A percentile compares a stretch with the other conserved stretches of the same genome.
Conservation (phyloP, 139 green algal species). For the Pleodorina starrii region DNA sequence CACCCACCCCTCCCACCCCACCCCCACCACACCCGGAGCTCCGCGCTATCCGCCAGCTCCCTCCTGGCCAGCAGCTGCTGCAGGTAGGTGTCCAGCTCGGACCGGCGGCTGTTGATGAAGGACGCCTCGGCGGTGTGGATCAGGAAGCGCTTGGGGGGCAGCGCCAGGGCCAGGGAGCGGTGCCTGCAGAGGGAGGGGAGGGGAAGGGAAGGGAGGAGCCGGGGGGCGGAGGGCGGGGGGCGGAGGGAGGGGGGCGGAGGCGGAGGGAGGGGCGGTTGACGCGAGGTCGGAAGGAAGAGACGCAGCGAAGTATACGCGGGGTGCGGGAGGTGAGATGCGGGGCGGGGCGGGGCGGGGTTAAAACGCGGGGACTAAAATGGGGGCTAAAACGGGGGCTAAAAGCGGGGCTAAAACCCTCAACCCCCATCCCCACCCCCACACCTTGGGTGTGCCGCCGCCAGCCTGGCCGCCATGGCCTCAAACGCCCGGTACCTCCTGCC, state of each 20-base stretch:
- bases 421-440: background rate
- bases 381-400: too few species aligned
- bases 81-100: constrained; percentile 75
- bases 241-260: too few species aligned
- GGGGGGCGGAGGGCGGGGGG: background rate
- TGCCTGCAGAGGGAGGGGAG: constrained; percentile 44
- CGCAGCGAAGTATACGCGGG: background rate
- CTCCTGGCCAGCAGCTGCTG: constrained; percentile 43
- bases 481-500: constrained; percentile 57
- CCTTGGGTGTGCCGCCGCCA: background rate
- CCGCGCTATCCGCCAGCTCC: background rate
- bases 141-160: constrained; percentile 81
- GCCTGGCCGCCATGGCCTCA: constrained; percentile 10
- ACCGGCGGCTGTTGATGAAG: constrained; percentile 74
- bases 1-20: background rate
- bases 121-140: constrained; percentile 59
- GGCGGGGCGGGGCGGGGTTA: too few species aligned
- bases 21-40: background rate
- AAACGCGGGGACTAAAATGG: too few species aligned
- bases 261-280: background rate
- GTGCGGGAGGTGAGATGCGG: too few species aligned
- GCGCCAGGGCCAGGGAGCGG: constrained; percentile 51
- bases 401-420: too few species aligned
- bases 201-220: background rate
- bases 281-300: background rate